phyloP scores from a whole-genome alignment of 352 stramenopile species.

The Peronospora belbahrii region DNA sequence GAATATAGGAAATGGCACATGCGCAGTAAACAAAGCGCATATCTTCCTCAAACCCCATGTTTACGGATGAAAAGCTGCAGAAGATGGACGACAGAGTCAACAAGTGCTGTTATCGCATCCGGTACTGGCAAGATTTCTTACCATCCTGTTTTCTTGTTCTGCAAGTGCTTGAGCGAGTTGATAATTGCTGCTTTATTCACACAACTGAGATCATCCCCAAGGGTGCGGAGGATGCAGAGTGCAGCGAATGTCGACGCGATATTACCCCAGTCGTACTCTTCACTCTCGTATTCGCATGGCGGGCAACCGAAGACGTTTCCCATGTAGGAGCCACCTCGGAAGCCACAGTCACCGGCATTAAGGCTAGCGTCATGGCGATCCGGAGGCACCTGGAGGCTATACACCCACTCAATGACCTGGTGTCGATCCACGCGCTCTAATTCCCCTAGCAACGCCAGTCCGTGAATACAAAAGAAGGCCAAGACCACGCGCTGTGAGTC shows the following conservation, averaged over 20 bases:
- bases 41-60: constrained; percentile 74
- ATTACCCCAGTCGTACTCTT: constrained; percentile 75
- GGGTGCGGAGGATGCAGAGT: constrained; percentile 75
- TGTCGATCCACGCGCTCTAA: constrained; percentile 61
- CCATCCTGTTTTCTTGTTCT: constrained; percentile 70
- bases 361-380: constrained; percentile 54
- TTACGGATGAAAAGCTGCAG: constrained; percentile 60
- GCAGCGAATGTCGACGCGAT: constrained; percentile 82
- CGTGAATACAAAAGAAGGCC: constrained; percentile 82
- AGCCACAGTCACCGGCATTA: constrained; percentile 67
- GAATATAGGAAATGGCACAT: constrained; percentile 80
- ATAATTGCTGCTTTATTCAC: constrained; percentile 71
- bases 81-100: constrained; percentile 1
- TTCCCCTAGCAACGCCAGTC: constrained; percentile 70
- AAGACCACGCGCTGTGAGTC: constrained; percentile 77
- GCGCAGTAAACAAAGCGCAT: constrained; percentile 87
- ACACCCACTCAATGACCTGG: constrained; percentile 82
- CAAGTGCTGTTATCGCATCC: neutral
- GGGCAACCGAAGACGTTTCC: constrained; percentile 50
- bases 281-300: constrained; percentile 48
- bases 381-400: constrained; percentile 70
- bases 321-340: constrained; percentile 58
- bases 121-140: constrained; percentile 7
- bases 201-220: constrained; percentile 73
- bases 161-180: constrained; percentile 47